phyloP scores from a whole-genome alignment of 768 basidiomycete species.

The Lactifluus rugatus region DNA sequence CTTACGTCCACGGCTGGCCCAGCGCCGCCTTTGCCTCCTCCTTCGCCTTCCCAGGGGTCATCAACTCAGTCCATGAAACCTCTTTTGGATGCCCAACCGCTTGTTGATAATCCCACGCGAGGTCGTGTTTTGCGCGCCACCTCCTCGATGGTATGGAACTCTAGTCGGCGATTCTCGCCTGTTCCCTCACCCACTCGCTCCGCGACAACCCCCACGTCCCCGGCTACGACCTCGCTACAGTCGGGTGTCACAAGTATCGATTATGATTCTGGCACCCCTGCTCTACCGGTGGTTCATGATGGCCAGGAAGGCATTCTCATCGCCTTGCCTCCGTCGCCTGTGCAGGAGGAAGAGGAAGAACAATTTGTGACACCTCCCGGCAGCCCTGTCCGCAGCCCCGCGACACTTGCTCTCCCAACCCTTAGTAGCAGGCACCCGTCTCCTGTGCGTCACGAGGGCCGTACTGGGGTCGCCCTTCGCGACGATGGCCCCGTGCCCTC shows the following conservation, averaged over 20 bases:
- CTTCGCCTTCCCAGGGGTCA: background rate
- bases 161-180: constrained; percentile 2
- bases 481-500: constrained; percentile 10
- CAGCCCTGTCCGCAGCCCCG: constrained; percentile 6
- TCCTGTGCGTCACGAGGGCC: constrained; percentile 12
- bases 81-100: background rate
- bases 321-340: constrained; percentile 2
- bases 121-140: constrained; percentile 9
- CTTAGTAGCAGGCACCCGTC: constrained; percentile 10
- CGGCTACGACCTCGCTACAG: constrained; percentile 2
- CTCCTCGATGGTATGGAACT: constrained; percentile 9
- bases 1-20: background rate
- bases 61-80: background rate
- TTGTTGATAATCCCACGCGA: background rate
- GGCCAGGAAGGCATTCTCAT: background rate
- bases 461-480: constrained; percentile 8
- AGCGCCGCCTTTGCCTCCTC: background rate
- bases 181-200: constrained; percentile 12
- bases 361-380: constrained; percentile 15
- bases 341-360: constrained; percentile 16
- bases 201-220: constrained; percentile 2
- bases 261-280: background rate
- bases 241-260: constrained; percentile 2
- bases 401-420: background rate
- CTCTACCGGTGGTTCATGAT: background rate